Percentiles rank a stretch among this genome's conserved stretches.
These are phyloP conservation scores for Acorus calamus DNA, from an alignment of 106 monocot species.

Conservation along the genomic window DNA sequence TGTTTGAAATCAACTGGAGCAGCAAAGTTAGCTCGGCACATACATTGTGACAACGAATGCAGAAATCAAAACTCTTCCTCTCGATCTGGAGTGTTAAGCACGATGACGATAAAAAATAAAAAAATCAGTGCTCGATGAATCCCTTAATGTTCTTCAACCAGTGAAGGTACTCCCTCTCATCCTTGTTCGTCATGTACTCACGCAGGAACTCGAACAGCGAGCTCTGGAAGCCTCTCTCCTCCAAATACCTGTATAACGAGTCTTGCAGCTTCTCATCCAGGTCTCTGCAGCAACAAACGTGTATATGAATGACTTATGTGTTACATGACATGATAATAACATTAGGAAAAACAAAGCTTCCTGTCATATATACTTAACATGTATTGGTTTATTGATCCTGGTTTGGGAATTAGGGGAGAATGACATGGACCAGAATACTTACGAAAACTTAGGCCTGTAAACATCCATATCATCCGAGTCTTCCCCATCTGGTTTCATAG, in stretches of 20 bases:
- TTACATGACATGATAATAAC: no score
- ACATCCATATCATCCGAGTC: conserved; percentile 29
- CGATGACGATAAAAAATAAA: no score
- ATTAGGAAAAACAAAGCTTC: no score
- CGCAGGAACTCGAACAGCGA: conserved; percentile 36
- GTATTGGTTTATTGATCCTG: no score
- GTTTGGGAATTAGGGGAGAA: no score
- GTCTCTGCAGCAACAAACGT: conserved; percentile 25
- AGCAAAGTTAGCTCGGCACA: no score
- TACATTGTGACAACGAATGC: no score
- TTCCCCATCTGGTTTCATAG: conserved; percentile 22
- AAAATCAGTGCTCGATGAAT: conserved; percentile 36
- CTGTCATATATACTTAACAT: no score
- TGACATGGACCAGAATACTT: conserved; percentile 9
- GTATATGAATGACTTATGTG: no score
- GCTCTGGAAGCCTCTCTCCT: conserved; percentile 38
- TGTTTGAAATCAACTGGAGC: no score
- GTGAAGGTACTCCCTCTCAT: conserved; percentile 45
- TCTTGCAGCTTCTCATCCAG: conserved; percentile 64
- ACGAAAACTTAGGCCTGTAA: conserved; percentile 75
- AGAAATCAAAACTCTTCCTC: no score
- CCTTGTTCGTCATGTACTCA: conserved; percentile 57
- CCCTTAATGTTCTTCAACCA: conserved; percentile 62
- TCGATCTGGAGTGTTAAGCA: no score
- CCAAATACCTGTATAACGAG: conserved; percentile 42